Conservation (phyloP, 768 basidiomycete genomes). For the Trametes maxima region DNA sequence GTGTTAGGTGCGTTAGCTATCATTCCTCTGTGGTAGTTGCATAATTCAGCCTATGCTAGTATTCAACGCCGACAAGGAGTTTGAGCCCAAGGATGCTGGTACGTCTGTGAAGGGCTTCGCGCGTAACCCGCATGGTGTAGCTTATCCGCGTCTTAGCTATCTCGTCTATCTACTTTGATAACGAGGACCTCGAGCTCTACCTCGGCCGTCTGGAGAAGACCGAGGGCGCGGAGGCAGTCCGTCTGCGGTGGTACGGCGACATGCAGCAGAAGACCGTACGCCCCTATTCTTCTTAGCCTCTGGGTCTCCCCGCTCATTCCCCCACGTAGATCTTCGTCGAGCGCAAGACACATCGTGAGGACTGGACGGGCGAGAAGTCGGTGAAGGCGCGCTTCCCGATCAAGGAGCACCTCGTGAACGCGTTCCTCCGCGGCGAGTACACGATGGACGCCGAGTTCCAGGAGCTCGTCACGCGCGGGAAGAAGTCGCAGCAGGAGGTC, state of each 20-base stretch:
- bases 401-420: constrained; percentile 91
- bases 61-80: constrained; percentile 23
- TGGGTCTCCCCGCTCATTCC: not conserved
- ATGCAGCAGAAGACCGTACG: constrained; percentile 75
- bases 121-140: not conserved
- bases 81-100: constrained; percentile 79
- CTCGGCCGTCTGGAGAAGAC: constrained; percentile 97
- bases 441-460: constrained; percentile 94
- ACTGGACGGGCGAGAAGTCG: constrained; percentile 99
- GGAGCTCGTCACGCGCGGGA: constrained; percentile 81
- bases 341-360: constrained; percentile 92
- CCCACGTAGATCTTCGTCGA: constrained; percentile 74
- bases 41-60: constrained; percentile 59
- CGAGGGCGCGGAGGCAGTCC: constrained; percentile 96
- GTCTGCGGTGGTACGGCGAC: constrained; percentile 97
- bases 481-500: constrained; percentile 90
- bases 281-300: constrained; percentile 8
- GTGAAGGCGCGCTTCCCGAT: constrained; percentile 97
- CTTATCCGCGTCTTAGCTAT: constrained; percentile 62
- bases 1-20: constrained; percentile 67
- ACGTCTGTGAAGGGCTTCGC: not conserved
- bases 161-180: constrained; percentile 96
- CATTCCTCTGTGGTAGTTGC: constrained; percentile 30
- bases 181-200: constrained; percentile 93
- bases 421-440: constrained; percentile 87